phyloP scores from a whole-genome alignment of 257 asterid species.

The Nemophila menziesii region DNA sequence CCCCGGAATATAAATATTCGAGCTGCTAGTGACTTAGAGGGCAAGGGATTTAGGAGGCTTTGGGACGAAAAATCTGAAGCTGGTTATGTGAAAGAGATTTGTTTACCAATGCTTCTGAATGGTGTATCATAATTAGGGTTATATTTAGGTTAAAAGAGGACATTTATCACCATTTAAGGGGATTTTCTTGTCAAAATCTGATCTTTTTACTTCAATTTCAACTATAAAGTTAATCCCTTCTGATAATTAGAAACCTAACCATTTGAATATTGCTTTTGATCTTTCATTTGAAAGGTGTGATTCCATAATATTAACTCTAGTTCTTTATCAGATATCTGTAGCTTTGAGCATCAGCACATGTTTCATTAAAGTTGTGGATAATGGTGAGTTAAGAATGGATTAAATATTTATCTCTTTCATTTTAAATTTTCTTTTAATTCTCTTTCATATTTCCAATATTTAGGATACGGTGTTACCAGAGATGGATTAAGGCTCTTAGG shows the following conservation, averaged over 20 bases:
- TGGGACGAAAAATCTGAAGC: background rate
- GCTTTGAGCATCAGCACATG: constrained; percentile 54
- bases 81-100: too few relatives aligned
- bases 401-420: background rate
- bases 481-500: constrained; percentile 74
- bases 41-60: background rate
- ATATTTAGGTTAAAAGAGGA: background rate
- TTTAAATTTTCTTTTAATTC: background rate
- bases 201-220: background rate
- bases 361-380: constrained; percentile 63
- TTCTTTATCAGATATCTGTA: constrained; percentile 47
- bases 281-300: too few relatives aligned
- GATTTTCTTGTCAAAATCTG: background rate
- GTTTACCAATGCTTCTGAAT: background rate
- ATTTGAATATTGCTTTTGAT: background rate
- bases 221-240: background rate
- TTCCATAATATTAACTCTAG: background rate
- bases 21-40: background rate
- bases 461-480: constrained; percentile 76
- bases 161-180: background rate
- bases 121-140: background rate
- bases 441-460: constrained; percentile 5
- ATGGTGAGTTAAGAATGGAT: constrained; percentile 34
- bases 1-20: too few relatives aligned
- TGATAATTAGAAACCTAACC: background rate